Percentiles rank a stretch among this genome's conserved stretches.
These are phyloP conservation scores for Smallanthus sonchifolius DNA, from an alignment of 129 eudicot genomes.

Conservation along the genomic window DNA sequence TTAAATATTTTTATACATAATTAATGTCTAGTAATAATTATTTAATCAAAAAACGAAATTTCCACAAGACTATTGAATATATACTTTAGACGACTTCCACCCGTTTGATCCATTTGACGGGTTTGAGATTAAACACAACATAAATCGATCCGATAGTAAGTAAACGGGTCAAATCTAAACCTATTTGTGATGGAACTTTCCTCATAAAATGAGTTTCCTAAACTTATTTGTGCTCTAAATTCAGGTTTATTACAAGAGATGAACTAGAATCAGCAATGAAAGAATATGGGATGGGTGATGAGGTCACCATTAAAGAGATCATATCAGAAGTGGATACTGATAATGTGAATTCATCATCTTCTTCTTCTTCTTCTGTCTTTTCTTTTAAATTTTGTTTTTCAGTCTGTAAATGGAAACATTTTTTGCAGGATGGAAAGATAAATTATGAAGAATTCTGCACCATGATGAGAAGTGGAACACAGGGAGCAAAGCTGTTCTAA, in stretches of 20 bases:
- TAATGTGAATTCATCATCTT: slow-evolving; percentile 45
- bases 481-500: not conserved
- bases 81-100: not conserved
- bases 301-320: slow-evolving; percentile 70
- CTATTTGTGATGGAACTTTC: not conserved
- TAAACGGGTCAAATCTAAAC: not conserved
- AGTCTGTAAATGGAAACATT: not conserved
- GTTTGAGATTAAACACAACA: not conserved
- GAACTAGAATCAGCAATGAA: slow-evolving; percentile 86
- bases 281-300: slow-evolving; percentile 83
- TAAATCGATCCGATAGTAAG: not conserved
- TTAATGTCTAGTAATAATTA: not conserved
- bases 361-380: not conserved
- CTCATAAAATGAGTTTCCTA: not conserved
- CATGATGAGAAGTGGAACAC: slow-evolving; percentile 15
- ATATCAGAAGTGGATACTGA: slow-evolving; percentile 87
- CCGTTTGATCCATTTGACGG: not conserved
- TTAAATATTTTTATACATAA: not conserved
- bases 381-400: not conserved
- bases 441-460: slow-evolving; percentile 6
- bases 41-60: not conserved
- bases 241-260: slow-evolving; percentile 81
- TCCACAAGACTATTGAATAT: not conserved
- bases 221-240: not conserved
- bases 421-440: slow-evolving; percentile 12